Percentiles rank a stretch among this genome's conserved stretches.
Conservation (phyloP, 2,329 filamentous ascomycete genomes). For the Aureobasidium sp. region DNA sequence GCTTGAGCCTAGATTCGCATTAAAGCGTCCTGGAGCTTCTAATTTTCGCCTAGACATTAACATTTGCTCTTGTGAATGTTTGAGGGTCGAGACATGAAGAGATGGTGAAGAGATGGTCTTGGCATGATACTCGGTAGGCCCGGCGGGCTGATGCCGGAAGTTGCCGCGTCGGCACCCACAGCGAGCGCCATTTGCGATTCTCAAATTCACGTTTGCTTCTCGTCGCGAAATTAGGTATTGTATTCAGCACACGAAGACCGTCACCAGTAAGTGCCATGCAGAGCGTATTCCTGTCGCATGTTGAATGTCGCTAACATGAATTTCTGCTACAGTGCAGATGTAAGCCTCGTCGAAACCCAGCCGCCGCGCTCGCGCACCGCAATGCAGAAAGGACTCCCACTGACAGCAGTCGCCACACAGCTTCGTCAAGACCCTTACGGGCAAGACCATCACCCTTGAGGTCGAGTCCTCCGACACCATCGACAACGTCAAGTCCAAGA, state of each 20-base stretch:
- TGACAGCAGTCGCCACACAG: constrained; percentile 43
- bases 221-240: constrained; percentile 7
- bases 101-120: background rate
- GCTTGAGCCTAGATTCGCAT: no score
- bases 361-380: constrained; percentile 20
- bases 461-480: constrained; percentile 98
- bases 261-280: constrained; percentile 12
- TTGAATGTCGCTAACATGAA: constrained; percentile 12
- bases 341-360: constrained; percentile 46
- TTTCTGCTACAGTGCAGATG: constrained; percentile 68
- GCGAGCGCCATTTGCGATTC: background rate
- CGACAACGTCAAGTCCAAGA: constrained; percentile 99
- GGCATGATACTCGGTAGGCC: background rate
- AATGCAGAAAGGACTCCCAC: constrained; percentile 25
- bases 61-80: no score
- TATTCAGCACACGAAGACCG: constrained; percentile 16
- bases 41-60: no score
- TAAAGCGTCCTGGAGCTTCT: no score
- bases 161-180: background rate
- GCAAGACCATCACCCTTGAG: constrained; percentile 99
- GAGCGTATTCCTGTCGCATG: background rate
- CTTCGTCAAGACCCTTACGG: constrained; percentile 99
- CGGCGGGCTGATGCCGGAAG: background rate
- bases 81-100: no score
- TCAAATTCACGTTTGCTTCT: constrained; percentile 5